Evolutionary conservation across 257 asterid genomes (phyloP).

Genomic region (Anisodus acutangulus): DNA sequence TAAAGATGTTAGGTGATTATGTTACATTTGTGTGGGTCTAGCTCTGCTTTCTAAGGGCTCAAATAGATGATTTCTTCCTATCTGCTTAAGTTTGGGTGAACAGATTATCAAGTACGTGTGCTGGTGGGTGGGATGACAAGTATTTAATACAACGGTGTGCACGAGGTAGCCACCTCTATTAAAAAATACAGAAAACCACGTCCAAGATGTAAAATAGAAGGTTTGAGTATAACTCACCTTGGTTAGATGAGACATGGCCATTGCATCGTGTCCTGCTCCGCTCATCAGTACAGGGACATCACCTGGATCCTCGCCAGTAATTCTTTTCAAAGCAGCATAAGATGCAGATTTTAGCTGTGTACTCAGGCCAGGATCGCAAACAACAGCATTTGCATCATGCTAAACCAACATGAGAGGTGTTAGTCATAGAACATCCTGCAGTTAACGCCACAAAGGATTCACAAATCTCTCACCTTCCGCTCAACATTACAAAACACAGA

Average conservation of each 20-base stretch:
- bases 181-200: not conserved
- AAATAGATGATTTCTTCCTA: not conserved
- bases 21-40: no score
- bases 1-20: no score
- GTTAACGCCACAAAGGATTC: not conserved
- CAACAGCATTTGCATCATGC: slow-evolving; percentile 94
- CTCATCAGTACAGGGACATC: slow-evolving; percentile 84
- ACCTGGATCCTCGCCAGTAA: slow-evolving; percentile 56
- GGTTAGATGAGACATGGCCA: slow-evolving; percentile 97
- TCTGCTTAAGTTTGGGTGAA: not conserved
- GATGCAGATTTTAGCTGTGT: slow-evolving; percentile 75
- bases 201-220: not conserved
- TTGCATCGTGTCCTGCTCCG: slow-evolving; percentile 99
- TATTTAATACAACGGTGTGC: not conserved
- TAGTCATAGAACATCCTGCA: not conserved
- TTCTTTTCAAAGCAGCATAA: slow-evolving; percentile 56
- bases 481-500: slow-evolving; percentile 79
- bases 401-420: slow-evolving; percentile 37
- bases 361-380: slow-evolving; percentile 70
- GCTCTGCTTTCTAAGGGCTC: no score
- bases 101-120: not conserved
- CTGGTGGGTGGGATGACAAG: not conserved
- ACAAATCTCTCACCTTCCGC: slow-evolving; percentile 64
- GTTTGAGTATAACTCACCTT: slow-evolving; percentile 46
- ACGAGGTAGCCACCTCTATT: not conserved